Conservation (phyloP, 352 stramenopile species). For the Elongisporangium senticosum region DNA sequence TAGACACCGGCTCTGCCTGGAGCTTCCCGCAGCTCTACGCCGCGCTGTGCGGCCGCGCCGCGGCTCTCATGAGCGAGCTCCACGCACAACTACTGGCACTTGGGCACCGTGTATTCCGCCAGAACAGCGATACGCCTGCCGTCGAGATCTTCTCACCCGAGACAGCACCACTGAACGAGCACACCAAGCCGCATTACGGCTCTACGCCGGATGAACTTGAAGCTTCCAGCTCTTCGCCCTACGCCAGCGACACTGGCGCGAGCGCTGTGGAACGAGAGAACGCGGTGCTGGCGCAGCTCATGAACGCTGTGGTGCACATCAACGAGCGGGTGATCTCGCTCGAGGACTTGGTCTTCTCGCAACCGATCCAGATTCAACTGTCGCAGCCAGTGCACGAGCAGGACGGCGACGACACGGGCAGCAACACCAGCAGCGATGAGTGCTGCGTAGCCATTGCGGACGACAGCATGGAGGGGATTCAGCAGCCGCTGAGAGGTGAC, state of each 20-base stretch:
- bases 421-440: not conserved
- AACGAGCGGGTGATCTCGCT: not conserved
- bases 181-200: not conserved
- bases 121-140: not conserved
- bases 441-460: not conserved
- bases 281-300: not conserved
- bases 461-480: not conserved
- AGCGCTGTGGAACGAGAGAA: not conserved
- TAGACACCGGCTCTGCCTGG: not conserved
- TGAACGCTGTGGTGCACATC: not conserved
- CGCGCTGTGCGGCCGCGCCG: not conserved
- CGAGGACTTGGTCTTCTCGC: not conserved
- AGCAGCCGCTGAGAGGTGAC: not conserved
- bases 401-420: not conserved
- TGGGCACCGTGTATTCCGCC: not conserved
- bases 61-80: not conserved
- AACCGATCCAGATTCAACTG: not conserved
- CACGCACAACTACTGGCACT: not conserved
- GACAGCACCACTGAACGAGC: not conserved
- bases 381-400: not conserved
- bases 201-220: not conserved
- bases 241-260: not conserved
- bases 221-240: not conserved
- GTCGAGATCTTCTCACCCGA: not conserved
- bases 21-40: not conserved